These are phyloP conservation scores for Cyberlindnera mrakii DNA, from an alignment of 805 yeast species.

Conservation along the genomic window DNA sequence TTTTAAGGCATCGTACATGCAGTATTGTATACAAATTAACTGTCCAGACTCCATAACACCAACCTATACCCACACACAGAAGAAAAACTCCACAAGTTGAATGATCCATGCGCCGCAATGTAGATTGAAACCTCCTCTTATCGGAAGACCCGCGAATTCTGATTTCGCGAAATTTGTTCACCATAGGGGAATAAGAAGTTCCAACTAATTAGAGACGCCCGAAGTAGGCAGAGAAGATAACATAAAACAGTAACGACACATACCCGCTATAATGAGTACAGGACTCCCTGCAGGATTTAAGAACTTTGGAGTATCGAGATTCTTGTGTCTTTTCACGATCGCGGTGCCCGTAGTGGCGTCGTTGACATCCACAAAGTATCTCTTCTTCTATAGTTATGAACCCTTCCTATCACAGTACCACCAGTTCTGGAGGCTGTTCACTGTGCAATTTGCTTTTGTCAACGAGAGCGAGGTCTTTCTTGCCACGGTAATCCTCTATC, in stretches of 20 bases:
- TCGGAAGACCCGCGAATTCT: too few relatives aligned
- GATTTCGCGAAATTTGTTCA: too few relatives aligned
- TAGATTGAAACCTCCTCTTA: too few relatives aligned
- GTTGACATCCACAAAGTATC: slow-evolving; percentile 30
- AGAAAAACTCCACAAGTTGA: too few relatives aligned
- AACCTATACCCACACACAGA: too few relatives aligned
- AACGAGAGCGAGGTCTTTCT: slow-evolving; percentile 32
- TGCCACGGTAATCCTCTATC: slow-evolving; percentile 29
- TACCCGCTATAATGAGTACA: slow-evolving; percentile 18
- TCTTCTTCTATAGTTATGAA: slow-evolving; percentile 25
- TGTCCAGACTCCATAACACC: too few relatives aligned
- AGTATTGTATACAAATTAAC: too few relatives aligned
- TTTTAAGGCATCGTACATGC: too few relatives aligned
- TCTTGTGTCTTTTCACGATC: slow-evolving; percentile 17
- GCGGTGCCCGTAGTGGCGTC: slow-evolving; percentile 29
- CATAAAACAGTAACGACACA: background rate
- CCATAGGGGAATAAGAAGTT: too few relatives aligned
- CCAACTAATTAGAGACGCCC: too few relatives aligned
- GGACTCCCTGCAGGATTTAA: slow-evolving; percentile 32
- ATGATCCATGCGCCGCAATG: too few relatives aligned
- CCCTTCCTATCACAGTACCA: slow-evolving; percentile 30
- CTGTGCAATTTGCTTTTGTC: slow-evolving; percentile 19
- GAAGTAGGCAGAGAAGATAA: background rate
- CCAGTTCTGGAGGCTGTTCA: slow-evolving; percentile 24
- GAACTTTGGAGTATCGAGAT: slow-evolving; percentile 30